A percentile compares a stretch with the other conserved stretches of the same genome.
phyloP scores from a whole-genome alignment of 2,329 filamentous ascomycete species.

The Colletotrichum sublineola region DNA sequence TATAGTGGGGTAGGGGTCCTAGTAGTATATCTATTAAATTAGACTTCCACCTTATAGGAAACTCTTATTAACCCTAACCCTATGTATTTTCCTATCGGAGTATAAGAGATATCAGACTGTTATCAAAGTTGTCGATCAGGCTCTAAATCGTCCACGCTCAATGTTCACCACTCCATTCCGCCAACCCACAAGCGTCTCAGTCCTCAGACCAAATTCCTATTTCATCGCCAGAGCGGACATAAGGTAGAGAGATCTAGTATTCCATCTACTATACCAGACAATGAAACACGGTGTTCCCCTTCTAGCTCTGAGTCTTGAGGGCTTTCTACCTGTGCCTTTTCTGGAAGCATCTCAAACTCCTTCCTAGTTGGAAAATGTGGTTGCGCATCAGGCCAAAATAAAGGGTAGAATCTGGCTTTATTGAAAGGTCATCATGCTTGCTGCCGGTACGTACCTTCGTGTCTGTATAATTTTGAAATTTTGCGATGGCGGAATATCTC shows the following conservation, averaged over 20 bases:
- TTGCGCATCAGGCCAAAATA: background rate
- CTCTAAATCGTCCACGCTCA: no score
- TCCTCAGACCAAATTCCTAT: background rate
- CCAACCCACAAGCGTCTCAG: background rate
- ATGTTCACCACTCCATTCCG: no score
- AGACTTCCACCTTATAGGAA: no score
- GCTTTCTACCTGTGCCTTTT: background rate
- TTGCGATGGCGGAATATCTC: background rate
- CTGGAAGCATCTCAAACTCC: background rate
- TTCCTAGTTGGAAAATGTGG: background rate
- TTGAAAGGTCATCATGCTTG: background rate
- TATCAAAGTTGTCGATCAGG: no score
- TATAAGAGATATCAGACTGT: no score
- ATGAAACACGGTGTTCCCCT: background rate
- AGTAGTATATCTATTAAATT: no score
- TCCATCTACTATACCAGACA: background rate
- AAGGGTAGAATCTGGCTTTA: slow-evolving; percentile 4
- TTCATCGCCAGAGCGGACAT: slow-evolving; percentile 1
- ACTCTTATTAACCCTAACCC: no score
- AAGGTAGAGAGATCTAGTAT: background rate
- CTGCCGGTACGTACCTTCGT: background rate
- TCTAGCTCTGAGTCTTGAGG: background rate
- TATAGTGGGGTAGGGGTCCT: no score
- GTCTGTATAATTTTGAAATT: background rate
- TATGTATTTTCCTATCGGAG: no score